A percentile compares a stretch with the other conserved stretches of the same genome.
Conservation (phyloP, 768 basidiomycete genomes). For the Russula dissimulans region DNA sequence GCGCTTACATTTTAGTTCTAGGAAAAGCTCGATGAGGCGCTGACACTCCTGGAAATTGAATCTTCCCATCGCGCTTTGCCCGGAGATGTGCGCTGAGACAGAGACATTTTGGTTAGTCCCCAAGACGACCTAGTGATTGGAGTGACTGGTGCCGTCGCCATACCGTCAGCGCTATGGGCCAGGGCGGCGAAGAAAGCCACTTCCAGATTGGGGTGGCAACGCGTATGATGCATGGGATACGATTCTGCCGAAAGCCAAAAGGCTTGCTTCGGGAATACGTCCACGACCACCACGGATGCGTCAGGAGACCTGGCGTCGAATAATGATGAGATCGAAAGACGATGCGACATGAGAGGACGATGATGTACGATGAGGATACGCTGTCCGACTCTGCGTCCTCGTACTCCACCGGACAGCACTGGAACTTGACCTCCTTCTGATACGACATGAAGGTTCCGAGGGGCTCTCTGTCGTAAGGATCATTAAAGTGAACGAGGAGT, state of each 20-base stretch:
- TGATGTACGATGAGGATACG: not conserved
- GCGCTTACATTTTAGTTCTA: conserved; percentile 5
- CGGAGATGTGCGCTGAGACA: conserved; percentile 3
- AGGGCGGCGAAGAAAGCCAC: conserved; percentile 2
- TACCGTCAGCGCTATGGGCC: conserved; percentile 9
- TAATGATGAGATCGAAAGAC: not conserved
- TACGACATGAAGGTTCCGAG: conserved; percentile 4
- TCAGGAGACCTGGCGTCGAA: not conserved
- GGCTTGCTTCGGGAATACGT: not conserved
- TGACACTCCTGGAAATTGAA: conserved; percentile 7
- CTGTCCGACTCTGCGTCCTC: not conserved
- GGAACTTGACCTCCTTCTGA: not conserved
- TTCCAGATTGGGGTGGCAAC: conserved; percentile 1
- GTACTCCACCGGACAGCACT: not conserved
- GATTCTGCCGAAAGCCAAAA: not conserved
- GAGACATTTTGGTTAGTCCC: not conserved
- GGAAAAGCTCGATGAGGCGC: conserved; percentile 2
- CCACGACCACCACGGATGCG: not conserved
- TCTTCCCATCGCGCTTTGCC: not conserved
- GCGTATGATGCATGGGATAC: conserved; percentile 5
- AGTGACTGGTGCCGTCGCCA: not conserved
- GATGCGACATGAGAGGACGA: not conserved
- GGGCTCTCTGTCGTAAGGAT: not conserved
- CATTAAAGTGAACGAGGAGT: not conserved
- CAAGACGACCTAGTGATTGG: not conserved